Percentiles rank a stretch among this genome's conserved stretches.
Evolutionary conservation across 1,139 yeast genomes (phyloP).

Genomic region (Yamadazyma atlantica): DNA sequence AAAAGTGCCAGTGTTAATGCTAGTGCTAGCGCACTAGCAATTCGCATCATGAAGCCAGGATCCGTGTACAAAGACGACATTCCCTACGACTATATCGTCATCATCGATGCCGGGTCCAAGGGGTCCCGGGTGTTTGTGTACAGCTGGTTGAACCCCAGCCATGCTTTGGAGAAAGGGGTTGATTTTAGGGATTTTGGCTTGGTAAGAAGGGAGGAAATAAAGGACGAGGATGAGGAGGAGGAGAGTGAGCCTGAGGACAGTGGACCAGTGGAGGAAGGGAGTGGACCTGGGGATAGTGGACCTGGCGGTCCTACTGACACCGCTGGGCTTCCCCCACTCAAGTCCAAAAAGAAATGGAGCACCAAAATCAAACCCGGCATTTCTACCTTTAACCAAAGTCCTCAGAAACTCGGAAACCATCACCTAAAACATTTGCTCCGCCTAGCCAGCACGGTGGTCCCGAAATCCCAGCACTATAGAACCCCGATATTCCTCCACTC

Average conservation of each 20-base stretch:
- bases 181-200: constrained; percentile 14
- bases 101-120: constrained; percentile 81
- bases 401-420: constrained; percentile 56
- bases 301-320: constrained; percentile 6
- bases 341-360: constrained; percentile 53
- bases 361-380: constrained; percentile 69
- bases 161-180: constrained; percentile 27
- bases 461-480: constrained; percentile 62
- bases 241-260: constrained; percentile 16
- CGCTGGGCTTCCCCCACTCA: constrained; percentile 38
- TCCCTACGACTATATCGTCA: constrained; percentile 66
- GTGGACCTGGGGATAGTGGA: constrained; percentile 17
- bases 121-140: constrained; percentile 79
- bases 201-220: constrained; percentile 15
- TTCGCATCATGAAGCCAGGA: constrained; percentile 18
- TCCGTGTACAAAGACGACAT: constrained; percentile 38
- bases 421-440: constrained; percentile 58
- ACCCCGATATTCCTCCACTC: constrained; percentile 80
- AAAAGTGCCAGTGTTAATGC: too few relatives aligned
- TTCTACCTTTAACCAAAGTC: constrained; percentile 50
- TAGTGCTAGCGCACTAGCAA: too few relatives aligned
- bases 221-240: constrained; percentile 9
- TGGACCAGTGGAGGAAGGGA: constrained; percentile 13
- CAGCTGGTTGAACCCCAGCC: constrained; percentile 56
- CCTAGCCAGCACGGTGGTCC: constrained; percentile 60